Evolutionary conservation across 1,284 basidiomycete species (phyloP).

Genomic region (Pisolithus thermaeus): DNA sequence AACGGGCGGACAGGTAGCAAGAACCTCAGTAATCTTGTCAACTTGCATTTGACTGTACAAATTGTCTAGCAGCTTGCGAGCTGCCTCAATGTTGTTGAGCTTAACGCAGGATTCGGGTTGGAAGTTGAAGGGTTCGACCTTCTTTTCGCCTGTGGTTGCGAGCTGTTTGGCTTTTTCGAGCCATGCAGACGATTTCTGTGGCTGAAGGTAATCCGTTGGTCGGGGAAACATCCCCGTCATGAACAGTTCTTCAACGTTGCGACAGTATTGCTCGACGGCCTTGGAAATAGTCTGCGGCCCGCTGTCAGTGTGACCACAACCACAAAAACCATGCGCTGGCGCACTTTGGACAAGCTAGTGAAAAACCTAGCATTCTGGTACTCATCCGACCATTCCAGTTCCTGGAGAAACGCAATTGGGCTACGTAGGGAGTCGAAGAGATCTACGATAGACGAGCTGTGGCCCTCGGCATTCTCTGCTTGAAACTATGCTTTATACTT

Average conservation of each 20-base stretch:
- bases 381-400: constrained; percentile 88
- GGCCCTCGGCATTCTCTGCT: constrained; percentile 77
- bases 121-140: constrained; percentile 92
- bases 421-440: constrained; percentile 92
- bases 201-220: constrained; percentile 66
- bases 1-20: constrained; percentile 59
- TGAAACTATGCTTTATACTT: constrained; percentile 55
- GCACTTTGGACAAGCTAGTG: constrained; percentile 79
- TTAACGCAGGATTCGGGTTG: constrained; percentile 92
- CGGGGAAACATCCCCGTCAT: constrained; percentile 92
- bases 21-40: constrained; percentile 76
- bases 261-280: constrained; percentile 90
- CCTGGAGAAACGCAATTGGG: constrained; percentile 84
- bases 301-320: constrained; percentile 4
- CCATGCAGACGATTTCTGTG: constrained; percentile 89
- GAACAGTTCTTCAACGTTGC: constrained; percentile 83
- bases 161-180: constrained; percentile 88
- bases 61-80: constrained; percentile 84
- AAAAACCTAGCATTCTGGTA: constrained; percentile 89
- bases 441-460: constrained; percentile 95
- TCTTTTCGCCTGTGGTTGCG: constrained; percentile 74
- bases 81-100: constrained; percentile 92
- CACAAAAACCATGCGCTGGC: constrained; percentile 3
- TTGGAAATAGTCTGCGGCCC: constrained; percentile 76
- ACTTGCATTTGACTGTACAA: constrained; percentile 92